Conservation (phyloP, 2,329 filamentous ascomycete genomes). For the Neospermospora avenae region DNA sequence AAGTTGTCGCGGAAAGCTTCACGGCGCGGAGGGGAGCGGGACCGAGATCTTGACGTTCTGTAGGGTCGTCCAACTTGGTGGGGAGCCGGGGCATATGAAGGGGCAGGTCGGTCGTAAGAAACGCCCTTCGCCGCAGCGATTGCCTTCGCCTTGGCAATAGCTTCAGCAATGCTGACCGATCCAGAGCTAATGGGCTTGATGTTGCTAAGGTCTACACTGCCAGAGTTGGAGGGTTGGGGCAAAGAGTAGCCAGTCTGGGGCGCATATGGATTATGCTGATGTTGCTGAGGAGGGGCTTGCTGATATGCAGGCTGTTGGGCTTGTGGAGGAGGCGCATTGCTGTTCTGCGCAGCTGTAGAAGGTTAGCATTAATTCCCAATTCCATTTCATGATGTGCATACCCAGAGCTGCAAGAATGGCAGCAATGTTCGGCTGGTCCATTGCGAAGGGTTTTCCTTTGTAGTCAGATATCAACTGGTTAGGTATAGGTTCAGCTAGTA, state of each 20-base stretch:
- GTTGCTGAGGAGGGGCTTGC: slow-evolving; percentile 46
- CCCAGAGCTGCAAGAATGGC: slow-evolving; percentile 50
- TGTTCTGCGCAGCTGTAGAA: slow-evolving; percentile 45
- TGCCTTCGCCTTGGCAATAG: slow-evolving; percentile 79
- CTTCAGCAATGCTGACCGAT: slow-evolving; percentile 78
- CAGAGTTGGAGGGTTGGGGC: slow-evolving; percentile 62
- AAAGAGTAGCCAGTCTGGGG: slow-evolving; percentile 38
- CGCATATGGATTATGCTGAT: slow-evolving; percentile 39
- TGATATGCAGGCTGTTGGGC: slow-evolving; percentile 35
- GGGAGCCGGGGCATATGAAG: slow-evolving; percentile 39
- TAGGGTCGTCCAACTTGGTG: slow-evolving; percentile 55
- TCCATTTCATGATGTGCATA: slow-evolving; percentile 26
- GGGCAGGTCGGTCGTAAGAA: slow-evolving; percentile 54
- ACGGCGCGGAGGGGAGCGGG: slow-evolving; percentile 67
- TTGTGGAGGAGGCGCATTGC: slow-evolving; percentile 46
- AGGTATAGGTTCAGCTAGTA: too few relatives aligned
- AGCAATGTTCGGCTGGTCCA: slow-evolving; percentile 44
- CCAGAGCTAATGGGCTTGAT: slow-evolving; percentile 79
- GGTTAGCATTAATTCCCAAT: slow-evolving; percentile 16
- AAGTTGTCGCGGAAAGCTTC: slow-evolving; percentile 71
- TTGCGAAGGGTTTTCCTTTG: too few relatives aligned
- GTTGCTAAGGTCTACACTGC: slow-evolving; percentile 74
- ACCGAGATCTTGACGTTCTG: slow-evolving; percentile 60
- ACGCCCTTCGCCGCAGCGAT: slow-evolving; percentile 78
- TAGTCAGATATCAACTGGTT: too few relatives aligned